These are phyloP conservation scores for Nepenthes mirabilis DNA, from an alignment of 148 eudicot genomes.

Conservation along the genomic window DNA sequence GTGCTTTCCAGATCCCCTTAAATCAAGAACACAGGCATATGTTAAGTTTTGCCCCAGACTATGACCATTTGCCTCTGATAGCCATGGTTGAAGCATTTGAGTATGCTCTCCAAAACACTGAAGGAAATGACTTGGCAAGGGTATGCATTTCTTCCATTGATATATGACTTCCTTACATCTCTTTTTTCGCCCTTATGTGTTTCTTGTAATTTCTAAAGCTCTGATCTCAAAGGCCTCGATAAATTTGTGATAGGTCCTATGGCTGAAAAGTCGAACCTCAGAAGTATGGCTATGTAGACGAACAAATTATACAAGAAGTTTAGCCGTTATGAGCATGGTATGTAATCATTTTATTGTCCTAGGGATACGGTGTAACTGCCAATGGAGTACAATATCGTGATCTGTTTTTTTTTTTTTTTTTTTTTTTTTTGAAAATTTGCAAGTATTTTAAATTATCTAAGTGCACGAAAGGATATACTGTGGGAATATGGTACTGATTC, in stretches of 20 bases:
- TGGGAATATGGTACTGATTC: too few species aligned
- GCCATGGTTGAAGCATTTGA: conserved; percentile 94
- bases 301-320: conserved; percentile 96
- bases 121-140: conserved; percentile 86
- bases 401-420: too few species aligned
- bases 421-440: too few species aligned
- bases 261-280: conserved; percentile 98
- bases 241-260: conserved; percentile 52
- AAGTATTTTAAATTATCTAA: too few species aligned
- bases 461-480: too few species aligned
- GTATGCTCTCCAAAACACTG: conserved; percentile 84
- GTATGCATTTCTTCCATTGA: conserved; percentile 22
- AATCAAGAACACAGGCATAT: conserved; percentile 89
- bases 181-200: neutral
- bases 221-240: neutral
- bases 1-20: conserved; percentile 56
- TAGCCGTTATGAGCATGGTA: conserved; percentile 99
- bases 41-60: conserved; percentile 92
- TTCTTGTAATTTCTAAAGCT: neutral
- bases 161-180: conserved; percentile 1
- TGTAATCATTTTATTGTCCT: neutral
- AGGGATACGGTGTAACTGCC: too few species aligned
- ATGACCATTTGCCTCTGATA: conserved; percentile 89
- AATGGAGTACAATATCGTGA: too few species aligned
- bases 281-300: conserved; percentile 95